A percentile compares a stretch with the other conserved stretches of the same genome.
phyloP scores from a whole-genome alignment of 805 yeast genomes.

The Candida krabiensis region DNA sequence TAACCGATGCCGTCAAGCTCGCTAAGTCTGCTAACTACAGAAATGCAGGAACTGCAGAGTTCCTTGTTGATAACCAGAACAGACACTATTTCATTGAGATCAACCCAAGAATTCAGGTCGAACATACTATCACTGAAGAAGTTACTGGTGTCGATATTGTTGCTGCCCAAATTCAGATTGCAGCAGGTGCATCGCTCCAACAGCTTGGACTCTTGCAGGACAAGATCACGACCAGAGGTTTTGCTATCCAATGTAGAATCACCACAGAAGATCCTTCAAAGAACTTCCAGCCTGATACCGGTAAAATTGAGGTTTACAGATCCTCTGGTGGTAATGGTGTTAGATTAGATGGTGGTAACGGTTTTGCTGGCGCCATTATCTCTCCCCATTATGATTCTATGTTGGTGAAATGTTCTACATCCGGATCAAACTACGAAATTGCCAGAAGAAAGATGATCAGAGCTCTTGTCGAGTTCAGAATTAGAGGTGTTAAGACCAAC shows the following conservation, averaged over 20 bases:
- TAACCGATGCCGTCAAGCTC: slow-evolving; percentile 90
- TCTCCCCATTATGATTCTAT: slow-evolving; percentile 97
- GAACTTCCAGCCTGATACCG: slow-evolving; percentile 98
- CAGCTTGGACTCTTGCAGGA: slow-evolving; percentile 94
- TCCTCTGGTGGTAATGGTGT: slow-evolving; percentile 99
- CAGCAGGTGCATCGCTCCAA: slow-evolving; percentile 93
- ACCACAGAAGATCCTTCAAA: slow-evolving; percentile 97
- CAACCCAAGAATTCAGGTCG: slow-evolving; percentile 98
- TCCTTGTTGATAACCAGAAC: slow-evolving; percentile 87
- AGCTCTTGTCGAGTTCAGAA: slow-evolving; percentile 94
- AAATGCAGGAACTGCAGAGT: slow-evolving; percentile 99
- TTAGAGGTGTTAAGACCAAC: slow-evolving; percentile 98
- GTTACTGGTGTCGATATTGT: slow-evolving; percentile 97
- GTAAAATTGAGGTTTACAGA: slow-evolving; percentile 95
- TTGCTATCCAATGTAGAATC: slow-evolving; percentile 98
- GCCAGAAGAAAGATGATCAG: slow-evolving; percentile 97
- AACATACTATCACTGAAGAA: slow-evolving; percentile 98
- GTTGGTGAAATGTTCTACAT: slow-evolving; percentile 96
- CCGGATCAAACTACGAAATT: slow-evolving; percentile 96
- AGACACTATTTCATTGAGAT: slow-evolving; percentile 97
- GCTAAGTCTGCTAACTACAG: slow-evolving; percentile 87
- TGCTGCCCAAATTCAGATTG: slow-evolving; percentile 98
- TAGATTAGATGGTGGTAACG: slow-evolving; percentile 97
- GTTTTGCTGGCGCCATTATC: slow-evolving; percentile 94
- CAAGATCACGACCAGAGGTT: slow-evolving; percentile 92